Evolutionary conservation across 2,329 filamentous ascomycete species (phyloP), one percentile per base, ranked within the genome.

Genomic region (Xylariaceae sp.): DNA sequence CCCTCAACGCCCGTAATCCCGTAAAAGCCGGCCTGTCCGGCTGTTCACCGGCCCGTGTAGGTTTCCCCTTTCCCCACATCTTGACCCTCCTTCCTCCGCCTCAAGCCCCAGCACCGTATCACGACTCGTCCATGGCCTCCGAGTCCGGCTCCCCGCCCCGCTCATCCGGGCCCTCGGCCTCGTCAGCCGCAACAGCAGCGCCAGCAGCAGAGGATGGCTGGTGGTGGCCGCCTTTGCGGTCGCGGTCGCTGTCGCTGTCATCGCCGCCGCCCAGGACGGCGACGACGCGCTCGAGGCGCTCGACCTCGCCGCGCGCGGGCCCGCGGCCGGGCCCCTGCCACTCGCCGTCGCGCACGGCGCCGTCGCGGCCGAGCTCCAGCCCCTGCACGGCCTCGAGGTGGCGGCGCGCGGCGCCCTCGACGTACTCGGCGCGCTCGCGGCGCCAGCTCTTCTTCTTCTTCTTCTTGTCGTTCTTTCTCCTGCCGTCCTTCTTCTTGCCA

Each of bases 371-470:
- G 21, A 83, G 55, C 48, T 86, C 80, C 36, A 89, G 61, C 0
- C 83, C 83, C 29, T 77, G 66, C 28, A 76, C 66, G 18, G 63
- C 70, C 61, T 94, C 85, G 25, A 95, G 64, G 54, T 93, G 84
- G 39, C 83, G 71, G 45, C 77, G 68, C 32, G 85, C 84, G 50
- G 88, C 80, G 34, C 73, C 72, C 60, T 95, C 89, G 31, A 96
- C 79, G 55, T 96, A 96, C 45, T 83, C 74, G 36, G 81, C 70
- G 39, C 90, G 69, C 55, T 92, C 79, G 33, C 78, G 72, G 24
- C 79, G 72, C 64, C 77, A 84, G 29, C 70, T 71, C 51, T 70
- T 67, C 33, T 65, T 52, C 13, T 39, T 59, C 51, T 12, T 51
- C 27, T 13, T 19, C 25, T 27, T 7, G 9, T 27, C 25, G 16